These are phyloP conservation scores for Peronosclerospora sorghi DNA, from an alignment of 352 stramenopile species.

Conservation along the genomic window DNA sequence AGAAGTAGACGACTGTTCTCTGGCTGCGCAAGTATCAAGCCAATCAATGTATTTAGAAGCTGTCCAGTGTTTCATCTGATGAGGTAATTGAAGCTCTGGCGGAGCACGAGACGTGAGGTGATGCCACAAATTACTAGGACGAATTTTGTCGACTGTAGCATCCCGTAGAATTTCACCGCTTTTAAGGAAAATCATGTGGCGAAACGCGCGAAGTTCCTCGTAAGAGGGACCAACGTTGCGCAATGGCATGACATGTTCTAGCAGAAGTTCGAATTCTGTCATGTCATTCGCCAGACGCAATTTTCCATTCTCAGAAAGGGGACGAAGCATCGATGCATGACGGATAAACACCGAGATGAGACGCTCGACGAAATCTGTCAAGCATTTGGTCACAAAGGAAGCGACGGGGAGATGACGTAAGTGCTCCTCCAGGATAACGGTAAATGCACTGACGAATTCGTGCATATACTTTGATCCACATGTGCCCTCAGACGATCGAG, in stretches of 20 bases:
- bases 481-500: constrained; percentile 13
- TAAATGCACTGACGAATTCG: constrained; percentile 57
- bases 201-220: constrained; percentile 71
- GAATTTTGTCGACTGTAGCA: constrained; percentile 67
- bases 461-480: constrained; percentile 67
- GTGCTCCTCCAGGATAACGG: constrained; percentile 64
- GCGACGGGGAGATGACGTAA: constrained; percentile 46
- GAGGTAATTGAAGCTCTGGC: constrained; percentile 57
- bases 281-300: constrained; percentile 75
- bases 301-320: constrained; percentile 67
- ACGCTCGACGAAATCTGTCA: constrained; percentile 58
- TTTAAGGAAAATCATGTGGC: constrained; percentile 77
- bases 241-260: constrained; percentile 51
- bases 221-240: constrained; percentile 46
- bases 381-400: constrained; percentile 34
- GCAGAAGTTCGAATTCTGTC: constrained; percentile 63
- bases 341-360: constrained; percentile 72
- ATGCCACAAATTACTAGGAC: constrained; percentile 80
- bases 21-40: constrained; percentile 45
- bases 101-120: constrained; percentile 64
- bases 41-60: constrained; percentile 72
- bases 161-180: constrained; percentile 52
- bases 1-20: constrained; percentile 15
- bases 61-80: constrained; percentile 65
- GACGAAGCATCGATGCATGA: constrained; percentile 59